phyloP scores from a whole-genome alignment of 306 rosid genomes.

The Citrullus mucosospermus region DNA sequence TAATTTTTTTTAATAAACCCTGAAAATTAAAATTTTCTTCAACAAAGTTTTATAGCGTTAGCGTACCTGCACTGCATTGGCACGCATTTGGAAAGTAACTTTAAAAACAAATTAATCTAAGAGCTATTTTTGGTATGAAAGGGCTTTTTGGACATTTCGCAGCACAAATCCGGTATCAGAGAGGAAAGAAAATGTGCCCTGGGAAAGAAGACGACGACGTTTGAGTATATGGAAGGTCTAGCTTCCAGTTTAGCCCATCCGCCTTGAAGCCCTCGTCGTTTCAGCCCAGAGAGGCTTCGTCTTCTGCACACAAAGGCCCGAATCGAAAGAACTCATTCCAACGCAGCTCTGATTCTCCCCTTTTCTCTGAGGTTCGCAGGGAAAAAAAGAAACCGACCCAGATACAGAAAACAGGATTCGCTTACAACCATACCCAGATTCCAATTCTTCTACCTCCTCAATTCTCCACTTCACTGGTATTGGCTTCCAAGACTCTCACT shows the following conservation, averaged over 20 bases:
- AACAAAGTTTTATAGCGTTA: neutral
- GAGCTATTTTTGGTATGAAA: neutral
- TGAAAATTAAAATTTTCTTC: neutral
- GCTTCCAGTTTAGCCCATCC: neutral
- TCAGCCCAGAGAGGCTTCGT: neutral
- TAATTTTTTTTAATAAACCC: neutral
- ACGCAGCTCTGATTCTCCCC: slow-evolving; percentile 4
- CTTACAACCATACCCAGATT: neutral
- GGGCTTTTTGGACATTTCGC: neutral
- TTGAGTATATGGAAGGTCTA: neutral
- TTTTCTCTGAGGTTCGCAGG: neutral
- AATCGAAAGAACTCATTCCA: neutral
- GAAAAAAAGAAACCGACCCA: neutral
- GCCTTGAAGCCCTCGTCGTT: neutral
- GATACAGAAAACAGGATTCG: neutral
- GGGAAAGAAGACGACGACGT: neutral
- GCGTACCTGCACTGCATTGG: neutral
- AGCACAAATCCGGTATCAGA: neutral
- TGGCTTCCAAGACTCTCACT: neutral
- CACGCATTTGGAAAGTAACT: neutral
- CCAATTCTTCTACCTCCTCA: neutral
- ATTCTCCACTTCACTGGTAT: slow-evolving; percentile 1
- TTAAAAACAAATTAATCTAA: neutral
- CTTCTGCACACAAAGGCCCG: neutral
- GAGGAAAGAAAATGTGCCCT: neutral